phyloP scores from a whole-genome alignment of 768 basidiomycete species.

The Naganishia vishniacii region DNA sequence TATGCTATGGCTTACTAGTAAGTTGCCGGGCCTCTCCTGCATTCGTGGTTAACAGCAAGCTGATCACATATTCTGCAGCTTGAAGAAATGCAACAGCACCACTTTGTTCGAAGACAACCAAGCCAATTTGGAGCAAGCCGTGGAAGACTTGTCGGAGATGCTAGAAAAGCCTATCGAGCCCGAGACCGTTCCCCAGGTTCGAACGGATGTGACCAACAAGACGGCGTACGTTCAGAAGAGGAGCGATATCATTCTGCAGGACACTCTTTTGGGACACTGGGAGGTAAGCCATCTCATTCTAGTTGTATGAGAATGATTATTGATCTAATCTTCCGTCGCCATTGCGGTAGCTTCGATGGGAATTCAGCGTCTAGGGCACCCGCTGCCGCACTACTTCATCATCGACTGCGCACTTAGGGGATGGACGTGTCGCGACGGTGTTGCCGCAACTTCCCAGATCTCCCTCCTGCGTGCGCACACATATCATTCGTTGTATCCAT shows the following conservation, averaged over 20 bases:
- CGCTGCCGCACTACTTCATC: too few species aligned
- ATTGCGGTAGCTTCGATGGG: slow-evolving; percentile 25
- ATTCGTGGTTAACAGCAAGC: slow-evolving; percentile 12
- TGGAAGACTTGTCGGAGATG: slow-evolving; percentile 88
- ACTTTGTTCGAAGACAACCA: slow-evolving; percentile 97
- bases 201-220: slow-evolving; percentile 94
- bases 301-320: too few species aligned
- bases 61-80: slow-evolving; percentile 36
- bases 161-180: slow-evolving; percentile 86
- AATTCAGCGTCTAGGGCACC: slow-evolving; percentile 25
- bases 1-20: slow-evolving; percentile 97
- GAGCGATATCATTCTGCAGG: slow-evolving; percentile 89
- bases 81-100: slow-evolving; percentile 83
- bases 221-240: slow-evolving; percentile 95
- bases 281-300: too few species aligned
- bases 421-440: too few species aligned
- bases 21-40: slow-evolving; percentile 26
- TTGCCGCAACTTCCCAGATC: too few species aligned
- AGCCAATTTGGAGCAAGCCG: slow-evolving; percentile 86
- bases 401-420: too few species aligned
- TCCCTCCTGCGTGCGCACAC: too few species aligned
- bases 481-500: slow-evolving; percentile 13
- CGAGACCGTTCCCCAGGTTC: slow-evolving; percentile 69
- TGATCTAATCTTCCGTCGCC: too few species aligned
- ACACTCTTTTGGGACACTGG: slow-evolving; percentile 81